These are phyloP conservation scores for Penicillium sp. DNA, from an alignment of 2,329 filamentous ascomycete genomes.

Conservation along the genomic window DNA sequence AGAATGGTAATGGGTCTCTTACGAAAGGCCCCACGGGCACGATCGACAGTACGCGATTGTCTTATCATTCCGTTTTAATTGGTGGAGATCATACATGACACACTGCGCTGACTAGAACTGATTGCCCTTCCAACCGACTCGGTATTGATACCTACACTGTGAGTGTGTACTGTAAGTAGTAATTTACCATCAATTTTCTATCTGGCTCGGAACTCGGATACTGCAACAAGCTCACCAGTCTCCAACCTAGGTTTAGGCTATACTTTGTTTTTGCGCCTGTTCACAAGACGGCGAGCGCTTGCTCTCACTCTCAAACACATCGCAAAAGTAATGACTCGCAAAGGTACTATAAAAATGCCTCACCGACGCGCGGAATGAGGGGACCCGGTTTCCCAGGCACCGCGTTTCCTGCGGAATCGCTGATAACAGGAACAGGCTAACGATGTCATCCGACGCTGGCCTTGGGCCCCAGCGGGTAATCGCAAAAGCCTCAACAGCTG, in stretches of 20 bases:
- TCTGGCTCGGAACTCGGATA: neutral
- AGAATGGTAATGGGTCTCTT: conserved; percentile 6
- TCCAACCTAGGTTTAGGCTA: too few relatives aligned
- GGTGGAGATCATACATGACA: conserved; percentile 30
- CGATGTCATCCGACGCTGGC: conserved; percentile 8
- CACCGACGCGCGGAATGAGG: conserved; percentile 17
- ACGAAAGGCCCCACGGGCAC: conserved; percentile 2
- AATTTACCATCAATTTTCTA: neutral
- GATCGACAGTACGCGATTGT: conserved; percentile 16
- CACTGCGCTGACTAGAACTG: conserved; percentile 33
- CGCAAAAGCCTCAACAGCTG: conserved; percentile 11
- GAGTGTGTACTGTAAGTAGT: neutral
- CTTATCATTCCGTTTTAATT: conserved; percentile 34
- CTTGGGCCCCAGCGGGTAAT: conserved; percentile 1
- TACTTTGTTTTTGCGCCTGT: neutral
- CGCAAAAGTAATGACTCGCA: neutral
- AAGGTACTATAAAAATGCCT: conserved; percentile 17
- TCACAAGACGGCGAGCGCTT: neutral
- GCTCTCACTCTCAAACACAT: neutral
- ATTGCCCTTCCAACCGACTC: neutral
- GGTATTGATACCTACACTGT: neutral
- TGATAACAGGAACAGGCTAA: conserved; percentile 10
- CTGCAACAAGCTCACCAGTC: neutral
- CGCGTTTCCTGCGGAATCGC: neutral
- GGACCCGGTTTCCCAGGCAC: neutral